Evolutionary conservation across 2,329 filamentous ascomycete species (phyloP).

Genomic region (Aspergillus ochraceoroseus): DNA sequence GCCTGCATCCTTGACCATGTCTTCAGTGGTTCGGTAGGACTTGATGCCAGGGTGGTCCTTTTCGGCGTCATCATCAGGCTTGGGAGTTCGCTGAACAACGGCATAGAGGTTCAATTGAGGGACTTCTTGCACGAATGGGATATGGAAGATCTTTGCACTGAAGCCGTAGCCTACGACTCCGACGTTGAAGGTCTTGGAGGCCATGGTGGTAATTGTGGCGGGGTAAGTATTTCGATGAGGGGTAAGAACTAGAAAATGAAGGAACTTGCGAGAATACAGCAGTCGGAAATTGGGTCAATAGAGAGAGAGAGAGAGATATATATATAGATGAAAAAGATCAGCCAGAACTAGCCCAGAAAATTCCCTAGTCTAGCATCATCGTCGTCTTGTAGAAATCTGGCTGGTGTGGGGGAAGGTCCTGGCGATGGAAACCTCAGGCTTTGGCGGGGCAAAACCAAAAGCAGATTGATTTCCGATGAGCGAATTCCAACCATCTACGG

Average conservation of each 20-base stretch:
- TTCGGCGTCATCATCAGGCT: conserved; percentile 60
- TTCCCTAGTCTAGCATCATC: neutral
- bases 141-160: conserved; percentile 76
- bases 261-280: neutral
- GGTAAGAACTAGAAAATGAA: neutral
- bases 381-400: conserved; percentile 8
- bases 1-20: conserved; percentile 59
- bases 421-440: conserved; percentile 39
- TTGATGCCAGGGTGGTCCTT: conserved; percentile 62
- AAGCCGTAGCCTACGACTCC: conserved; percentile 58
- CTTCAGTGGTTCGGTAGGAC: conserved; percentile 59
- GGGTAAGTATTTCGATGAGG: conserved; percentile 27
- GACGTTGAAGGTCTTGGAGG: conserved; percentile 50
- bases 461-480: conserved; percentile 43
- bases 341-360: too few relatives aligned
- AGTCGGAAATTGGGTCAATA: too few relatives aligned
- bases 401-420: conserved; percentile 36
- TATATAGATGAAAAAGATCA: too few relatives aligned
- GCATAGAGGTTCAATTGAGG: conserved; percentile 64
- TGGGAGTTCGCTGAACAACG: conserved; percentile 69
- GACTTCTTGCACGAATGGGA: conserved; percentile 66
- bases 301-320: neutral
- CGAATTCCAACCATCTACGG: conserved; percentile 1
- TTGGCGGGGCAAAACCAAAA: conserved; percentile 51
- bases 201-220: conserved; percentile 27